Evolutionary conservation across 805 yeast species (phyloP), one percentile per base, ranked within the genome.

Genomic region (Pichia paraexigua): DNA sequence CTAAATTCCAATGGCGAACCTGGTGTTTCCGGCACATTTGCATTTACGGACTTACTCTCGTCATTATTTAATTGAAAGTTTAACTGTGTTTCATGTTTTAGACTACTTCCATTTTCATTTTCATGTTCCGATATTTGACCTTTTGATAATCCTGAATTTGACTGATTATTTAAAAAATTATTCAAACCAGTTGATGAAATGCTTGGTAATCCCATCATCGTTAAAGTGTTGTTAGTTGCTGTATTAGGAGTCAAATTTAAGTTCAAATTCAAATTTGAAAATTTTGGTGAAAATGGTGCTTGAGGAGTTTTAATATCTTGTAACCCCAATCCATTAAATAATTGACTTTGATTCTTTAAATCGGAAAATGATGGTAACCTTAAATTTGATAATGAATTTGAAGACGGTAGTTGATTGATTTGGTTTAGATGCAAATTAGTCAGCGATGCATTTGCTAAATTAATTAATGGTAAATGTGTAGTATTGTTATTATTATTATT

Each of bases 281-380:
- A 35, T 35, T 35, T 40, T 20, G 53, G 47, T 7, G 55, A 48
- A n/a, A 50, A 43, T 3, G 54, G 22, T 3, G 49, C 48, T 22
- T 42, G 10, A 12, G 49, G 46, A 11, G 43, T 25, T 27, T 50
- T 47, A 15, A 46, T 12, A 25, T 53, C 53, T 35, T 17, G 39
- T 8, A 35, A 35, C n/a, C 39, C 39, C 8, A 35, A 17, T n/a
- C 39, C 39, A 35, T 8, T 11, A n/a, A 35, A 35, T 7, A n/a
- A 28, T 17, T 18, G 24, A 53, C 41, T 15, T 39, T 22, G 50
- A 28, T 28, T 30, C 27, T 49, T 54, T n/a, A 54, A 41, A 32
- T 54, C 58, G 1, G 54, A 44, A 32, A 52, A 56, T 11, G 58
- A 56, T 6, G 55, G 53, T n/a, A 55, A 32, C n/a, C 21, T 45